Base-by-base conservation (phyloP, 129 eudicot species). In the Glebionis coronaria region DNA sequence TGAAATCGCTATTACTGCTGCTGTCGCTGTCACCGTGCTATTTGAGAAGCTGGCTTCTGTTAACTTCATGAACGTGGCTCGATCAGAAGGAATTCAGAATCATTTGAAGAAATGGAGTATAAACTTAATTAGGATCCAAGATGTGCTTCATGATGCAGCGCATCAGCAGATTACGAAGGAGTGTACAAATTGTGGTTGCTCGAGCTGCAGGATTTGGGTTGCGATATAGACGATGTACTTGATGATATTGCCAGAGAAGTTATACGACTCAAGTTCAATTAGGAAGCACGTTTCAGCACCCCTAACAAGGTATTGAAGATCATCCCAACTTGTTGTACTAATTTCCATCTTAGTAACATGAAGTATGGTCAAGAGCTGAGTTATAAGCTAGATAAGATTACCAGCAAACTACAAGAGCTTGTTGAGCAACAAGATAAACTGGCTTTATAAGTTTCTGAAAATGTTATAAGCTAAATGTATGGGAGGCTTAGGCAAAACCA, bases 111-210 rank as follows among this genome's bases (percentile, higher is more conserved):
- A 20, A 54, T 20, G 60, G 60, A 20, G 10, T 40, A 12, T 10
- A 25, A 1, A 12, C 13, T 56, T 56, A 8, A 29, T 18, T 5
- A 4, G 11, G 40, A 56, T 25, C 4, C 35, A 56, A 23, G 40
- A 40, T 56, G 38, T 25, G 61, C 61, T 56, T 21, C 15, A 13
- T 56, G 61, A 56, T 56, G 61, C 40, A 56, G 61, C 35, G 0
- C 10, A 4, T 40, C 25, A 56, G 61, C 8, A 56, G 15, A 56
- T 56, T 3, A 56, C 31, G 12, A 29, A 1, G 9, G 8, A 10
- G 15, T 56, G 40, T 56, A n/a, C 25, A 12, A 56, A 12, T 12
- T 56, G 61, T 56, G 61, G 61, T 31, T 25, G 5, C 31, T 3
- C 12, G 16, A 56, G 61, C 61, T 56, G 7, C 61, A 25, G 7